phyloP scores from a whole-genome alignment of 768 basidiomycete genomes.

The Mycena metata region DNA sequence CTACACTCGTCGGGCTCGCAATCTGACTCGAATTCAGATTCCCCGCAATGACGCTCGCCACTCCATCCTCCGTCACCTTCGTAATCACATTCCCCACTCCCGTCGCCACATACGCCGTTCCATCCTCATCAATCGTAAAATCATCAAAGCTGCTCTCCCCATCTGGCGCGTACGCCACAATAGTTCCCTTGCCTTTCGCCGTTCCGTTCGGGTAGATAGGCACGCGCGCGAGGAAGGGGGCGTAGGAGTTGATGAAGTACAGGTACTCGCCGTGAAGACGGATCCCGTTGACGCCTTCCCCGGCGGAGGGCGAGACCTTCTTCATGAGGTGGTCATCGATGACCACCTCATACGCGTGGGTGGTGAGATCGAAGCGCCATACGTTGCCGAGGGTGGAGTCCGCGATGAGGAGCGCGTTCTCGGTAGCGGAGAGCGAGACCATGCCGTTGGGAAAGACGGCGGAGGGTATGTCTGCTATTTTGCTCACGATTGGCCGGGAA shows the following conservation, averaged over 20 bases:
- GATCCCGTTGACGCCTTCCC: conserved; percentile 27
- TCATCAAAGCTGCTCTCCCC: conserved; percentile 25
- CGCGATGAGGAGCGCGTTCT: conserved; percentile 26
- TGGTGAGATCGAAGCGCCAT: conserved; percentile 29
- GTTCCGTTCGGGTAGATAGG: conserved; percentile 25
- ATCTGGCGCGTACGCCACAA: conserved; percentile 26
- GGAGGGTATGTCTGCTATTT: conserved; percentile 28
- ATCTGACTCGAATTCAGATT: conserved; percentile 28
- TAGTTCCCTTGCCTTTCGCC: conserved; percentile 20
- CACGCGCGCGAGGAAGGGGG: conserved; percentile 24
- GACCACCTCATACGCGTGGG: conserved; percentile 27
- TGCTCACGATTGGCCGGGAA: conserved; percentile 25
- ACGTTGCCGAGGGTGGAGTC: conserved; percentile 28
- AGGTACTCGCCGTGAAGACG: conserved; percentile 29
- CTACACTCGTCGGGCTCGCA: conserved; percentile 25
- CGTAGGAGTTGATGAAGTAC: conserved; percentile 26
- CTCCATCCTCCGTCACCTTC: conserved; percentile 24
- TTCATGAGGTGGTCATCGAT: conserved; percentile 25
- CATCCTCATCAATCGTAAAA: conserved; percentile 28
- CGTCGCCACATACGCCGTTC: conserved; percentile 25
- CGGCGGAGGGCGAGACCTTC: conserved; percentile 28
- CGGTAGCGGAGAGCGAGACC: conserved; percentile 28
- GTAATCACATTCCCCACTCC: conserved; percentile 26
- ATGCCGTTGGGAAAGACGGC: conserved; percentile 27
- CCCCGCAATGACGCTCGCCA: conserved; percentile 26